A percentile compares a stretch with the other conserved stretches of the same genome.
Conservation (phyloP, 176 grass and related monocot genomes). For the Alloteropsis semialata region DNA sequence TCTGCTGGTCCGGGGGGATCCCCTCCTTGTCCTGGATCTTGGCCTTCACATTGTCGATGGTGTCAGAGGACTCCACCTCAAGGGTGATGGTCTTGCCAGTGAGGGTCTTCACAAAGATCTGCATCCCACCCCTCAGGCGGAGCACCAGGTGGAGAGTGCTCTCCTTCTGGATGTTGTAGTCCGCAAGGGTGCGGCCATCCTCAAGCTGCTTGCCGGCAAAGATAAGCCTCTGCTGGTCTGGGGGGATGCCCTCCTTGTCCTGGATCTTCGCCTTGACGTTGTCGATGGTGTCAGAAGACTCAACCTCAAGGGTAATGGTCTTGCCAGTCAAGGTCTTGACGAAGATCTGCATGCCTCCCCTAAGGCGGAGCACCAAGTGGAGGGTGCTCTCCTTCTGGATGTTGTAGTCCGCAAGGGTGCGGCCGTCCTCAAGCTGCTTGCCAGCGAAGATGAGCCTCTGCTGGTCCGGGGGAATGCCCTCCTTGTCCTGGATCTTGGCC, state of each 20-base stretch:
- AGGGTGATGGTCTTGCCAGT: constrained; percentile 61
- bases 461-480: constrained; percentile 62
- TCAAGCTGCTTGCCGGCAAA: constrained; percentile 62
- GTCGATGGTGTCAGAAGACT: constrained; percentile 53
- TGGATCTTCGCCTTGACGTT: constrained; percentile 68
- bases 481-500: constrained; percentile 75
- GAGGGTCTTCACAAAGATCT: constrained; percentile 59
- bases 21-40: constrained; percentile 84
- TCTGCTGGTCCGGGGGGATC: constrained; percentile 55
- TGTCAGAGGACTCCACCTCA: constrained; percentile 52
- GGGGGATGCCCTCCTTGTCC: constrained; percentile 70
- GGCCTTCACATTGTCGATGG: constrained; percentile 55
- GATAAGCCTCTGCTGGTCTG: constrained; percentile 60
- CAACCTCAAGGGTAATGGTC: constrained; percentile 57
- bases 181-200: constrained; percentile 50
- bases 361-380: neutral
- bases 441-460: constrained; percentile 56
- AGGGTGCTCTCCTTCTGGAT: constrained; percentile 69
- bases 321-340: constrained; percentile 72
- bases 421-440: constrained; percentile 64
- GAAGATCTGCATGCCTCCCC: neutral
- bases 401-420: constrained; percentile 56
- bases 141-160: constrained; percentile 23
- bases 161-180: constrained; percentile 64
- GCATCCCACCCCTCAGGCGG: constrained; percentile 37